A percentile compares a stretch with the other conserved stretches of the same genome.
These are phyloP conservation scores for Corylus avellana DNA, from an alignment of 306 rosid species.

Conservation along the genomic window DNA sequence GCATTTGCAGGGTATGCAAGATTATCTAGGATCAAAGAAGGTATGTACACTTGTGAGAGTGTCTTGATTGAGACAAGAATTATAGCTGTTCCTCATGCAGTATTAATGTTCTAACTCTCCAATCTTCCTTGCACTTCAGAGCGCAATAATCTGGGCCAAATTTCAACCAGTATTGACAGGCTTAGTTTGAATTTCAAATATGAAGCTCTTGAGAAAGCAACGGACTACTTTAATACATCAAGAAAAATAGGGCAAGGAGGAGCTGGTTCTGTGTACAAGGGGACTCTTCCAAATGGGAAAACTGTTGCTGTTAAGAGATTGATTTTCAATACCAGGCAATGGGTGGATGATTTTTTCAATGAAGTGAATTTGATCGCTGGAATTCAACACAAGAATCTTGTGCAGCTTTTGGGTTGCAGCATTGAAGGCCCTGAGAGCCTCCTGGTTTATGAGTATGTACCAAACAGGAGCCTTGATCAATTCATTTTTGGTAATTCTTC, in stretches of 20 bases:
- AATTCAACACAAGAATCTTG: slow-evolving; percentile 80
- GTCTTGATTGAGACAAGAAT: background rate
- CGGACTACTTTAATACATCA: slow-evolving; percentile 66
- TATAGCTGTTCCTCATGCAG: background rate
- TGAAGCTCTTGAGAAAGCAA: slow-evolving; percentile 79
- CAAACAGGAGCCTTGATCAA: slow-evolving; percentile 72
- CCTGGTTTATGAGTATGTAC: slow-evolving; percentile 73
- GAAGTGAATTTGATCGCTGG: slow-evolving; percentile 82
- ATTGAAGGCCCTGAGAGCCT: slow-evolving; percentile 98
- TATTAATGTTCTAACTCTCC: slow-evolving; percentile 7
- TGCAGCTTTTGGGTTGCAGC: slow-evolving; percentile 82
- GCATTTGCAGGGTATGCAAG: slow-evolving; percentile 52
- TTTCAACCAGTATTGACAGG: slow-evolving; percentile 44
- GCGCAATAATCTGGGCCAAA: slow-evolving; percentile 31
- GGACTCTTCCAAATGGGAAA: slow-evolving; percentile 59
- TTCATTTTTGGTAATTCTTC: slow-evolving; percentile 64
- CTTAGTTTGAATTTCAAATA: slow-evolving; percentile 70
- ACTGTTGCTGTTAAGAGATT: slow-evolving; percentile 87
- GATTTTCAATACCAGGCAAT: slow-evolving; percentile 78
- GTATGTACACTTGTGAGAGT: slow-evolving; percentile 41
- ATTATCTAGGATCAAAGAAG: slow-evolving; percentile 43
- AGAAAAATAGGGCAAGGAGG: slow-evolving; percentile 87
- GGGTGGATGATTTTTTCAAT: slow-evolving; percentile 96
- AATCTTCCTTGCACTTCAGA: slow-evolving; percentile 33
- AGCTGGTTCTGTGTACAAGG: slow-evolving; percentile 82